Evolutionary conservation across 2,329 filamentous ascomycete species (phyloP).

Genomic region (Blastomyces gilchristii): DNA sequence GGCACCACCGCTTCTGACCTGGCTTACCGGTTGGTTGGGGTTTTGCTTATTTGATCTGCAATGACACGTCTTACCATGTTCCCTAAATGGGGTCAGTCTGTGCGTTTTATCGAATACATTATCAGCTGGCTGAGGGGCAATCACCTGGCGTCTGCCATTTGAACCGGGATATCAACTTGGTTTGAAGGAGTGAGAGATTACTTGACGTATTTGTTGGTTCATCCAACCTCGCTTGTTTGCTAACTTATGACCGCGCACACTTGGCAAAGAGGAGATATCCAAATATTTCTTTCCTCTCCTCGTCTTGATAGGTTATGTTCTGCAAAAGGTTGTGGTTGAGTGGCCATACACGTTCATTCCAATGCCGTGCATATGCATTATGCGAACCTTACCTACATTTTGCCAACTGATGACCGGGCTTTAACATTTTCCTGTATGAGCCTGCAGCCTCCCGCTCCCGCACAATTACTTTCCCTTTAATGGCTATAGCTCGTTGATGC

Average conservation of each 20-base stretch:
- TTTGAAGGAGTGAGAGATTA: not conserved
- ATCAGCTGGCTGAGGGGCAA: not conserved
- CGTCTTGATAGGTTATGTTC: not conserved
- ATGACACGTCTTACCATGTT: not conserved
- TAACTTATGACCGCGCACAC: not conserved
- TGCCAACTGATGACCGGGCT: not conserved
- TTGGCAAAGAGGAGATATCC: not conserved
- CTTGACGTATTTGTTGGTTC: not conserved
- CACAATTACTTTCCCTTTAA: not conserved
- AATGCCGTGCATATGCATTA: not conserved
- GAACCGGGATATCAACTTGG: not conserved
- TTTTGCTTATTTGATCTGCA: not conserved
- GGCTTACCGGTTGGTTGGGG: not conserved
- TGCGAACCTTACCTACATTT: not conserved
- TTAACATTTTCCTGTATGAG: not conserved
- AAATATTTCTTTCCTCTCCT: not conserved
- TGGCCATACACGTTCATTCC: not conserved
- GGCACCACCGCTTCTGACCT: not conserved
- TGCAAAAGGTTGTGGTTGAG: not conserved
- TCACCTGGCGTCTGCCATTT: not conserved
- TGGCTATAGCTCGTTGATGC: not conserved
- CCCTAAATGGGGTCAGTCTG: not conserved
- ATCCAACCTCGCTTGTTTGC: not conserved
- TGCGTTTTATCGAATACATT: not conserved
- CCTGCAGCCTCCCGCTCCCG: not conserved